A percentile compares a stretch with the other conserved stretches of the same genome.
phyloP scores from a whole-genome alignment of 768 basidiomycete genomes.

The Suillus occidentalis region DNA sequence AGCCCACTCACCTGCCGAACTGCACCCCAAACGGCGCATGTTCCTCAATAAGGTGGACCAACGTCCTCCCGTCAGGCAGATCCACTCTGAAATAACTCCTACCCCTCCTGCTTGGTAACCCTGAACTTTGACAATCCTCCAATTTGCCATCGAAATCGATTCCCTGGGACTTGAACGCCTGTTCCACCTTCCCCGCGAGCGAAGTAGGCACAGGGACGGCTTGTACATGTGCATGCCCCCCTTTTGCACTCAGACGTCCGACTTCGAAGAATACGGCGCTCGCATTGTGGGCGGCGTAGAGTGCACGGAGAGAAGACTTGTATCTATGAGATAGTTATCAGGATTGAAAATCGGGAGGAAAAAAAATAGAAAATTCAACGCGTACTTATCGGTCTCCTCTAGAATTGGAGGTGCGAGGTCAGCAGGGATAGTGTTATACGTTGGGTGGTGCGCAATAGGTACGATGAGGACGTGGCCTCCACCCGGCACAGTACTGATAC shows the following conservation, averaged over 20 bases:
- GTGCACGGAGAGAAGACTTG: conserved; percentile 68
- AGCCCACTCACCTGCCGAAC: conserved; percentile 78
- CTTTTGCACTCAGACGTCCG: conserved; percentile 76
- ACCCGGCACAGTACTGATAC: conserved; percentile 66
- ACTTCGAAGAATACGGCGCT: conserved; percentile 86
- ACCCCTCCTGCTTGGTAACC: background rate
- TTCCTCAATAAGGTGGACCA: conserved; percentile 84
- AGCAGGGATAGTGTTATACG: conserved; percentile 75
- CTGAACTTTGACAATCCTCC: conserved; percentile 45
- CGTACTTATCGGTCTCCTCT: conserved; percentile 75
- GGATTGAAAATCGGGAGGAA: background rate
- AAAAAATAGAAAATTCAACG: conserved; percentile 14
- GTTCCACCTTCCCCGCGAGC: conserved; percentile 62
- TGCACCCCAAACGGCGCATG: conserved; percentile 83
- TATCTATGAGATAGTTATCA: conserved; percentile 46
- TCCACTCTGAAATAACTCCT: conserved; percentile 89
- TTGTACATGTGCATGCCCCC: conserved; percentile 95
- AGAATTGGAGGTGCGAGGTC: conserved; percentile 76
- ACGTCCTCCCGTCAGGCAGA: conserved; percentile 77
- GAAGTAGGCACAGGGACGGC: conserved; percentile 73
- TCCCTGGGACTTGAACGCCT: conserved; percentile 63
- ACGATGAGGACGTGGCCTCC: conserved; percentile 96
- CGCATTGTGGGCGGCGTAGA: conserved; percentile 70
- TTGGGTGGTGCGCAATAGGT: conserved; percentile 92
- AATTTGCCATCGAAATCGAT: conserved; percentile 75